phyloP scores from a whole-genome alignment of 768 basidiomycete species.

The Hydnum rufescens region DNA sequence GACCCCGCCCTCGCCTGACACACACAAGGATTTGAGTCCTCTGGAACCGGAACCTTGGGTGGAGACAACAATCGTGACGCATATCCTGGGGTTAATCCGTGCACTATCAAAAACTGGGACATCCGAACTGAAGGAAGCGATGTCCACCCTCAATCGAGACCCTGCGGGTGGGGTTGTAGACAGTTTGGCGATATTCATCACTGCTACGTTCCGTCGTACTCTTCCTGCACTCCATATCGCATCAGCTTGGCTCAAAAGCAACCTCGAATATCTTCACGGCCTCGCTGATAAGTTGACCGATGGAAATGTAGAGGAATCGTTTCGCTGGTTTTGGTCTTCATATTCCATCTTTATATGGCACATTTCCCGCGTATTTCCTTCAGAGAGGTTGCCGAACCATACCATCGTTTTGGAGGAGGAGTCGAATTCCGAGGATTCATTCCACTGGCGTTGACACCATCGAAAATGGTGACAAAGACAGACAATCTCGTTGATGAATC shows the following conservation, averaged over 20 bases:
- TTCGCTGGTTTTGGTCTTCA: conserved; percentile 56
- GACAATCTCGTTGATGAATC: conserved; percentile 4
- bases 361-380: conserved; percentile 50
- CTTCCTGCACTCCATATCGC: conserved; percentile 74
- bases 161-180: conserved; percentile 30
- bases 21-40: no score
- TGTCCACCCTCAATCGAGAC: conserved; percentile 25
- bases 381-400: conserved; percentile 34
- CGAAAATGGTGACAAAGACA: not conserved
- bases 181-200: conserved; percentile 54
- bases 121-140: conserved; percentile 27
- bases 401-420: conserved; percentile 69
- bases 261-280: no score
- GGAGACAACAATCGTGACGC: conserved; percentile 46
- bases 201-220: conserved; percentile 66
- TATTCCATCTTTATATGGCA: conserved; percentile 47
- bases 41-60: conserved; percentile 18
- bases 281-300: no score
- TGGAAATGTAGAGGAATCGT: no score
- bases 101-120: conserved; percentile 46
- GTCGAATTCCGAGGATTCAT: conserved; percentile 71
- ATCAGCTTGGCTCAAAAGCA: conserved; percentile 72
- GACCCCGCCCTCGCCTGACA: no score
- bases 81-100: conserved; percentile 45
- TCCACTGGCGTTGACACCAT: conserved; percentile 33